These are phyloP conservation scores for Cenchrus americanus DNA, from an alignment of 176 grass and related monocot species.

Conservation along the genomic window DNA sequence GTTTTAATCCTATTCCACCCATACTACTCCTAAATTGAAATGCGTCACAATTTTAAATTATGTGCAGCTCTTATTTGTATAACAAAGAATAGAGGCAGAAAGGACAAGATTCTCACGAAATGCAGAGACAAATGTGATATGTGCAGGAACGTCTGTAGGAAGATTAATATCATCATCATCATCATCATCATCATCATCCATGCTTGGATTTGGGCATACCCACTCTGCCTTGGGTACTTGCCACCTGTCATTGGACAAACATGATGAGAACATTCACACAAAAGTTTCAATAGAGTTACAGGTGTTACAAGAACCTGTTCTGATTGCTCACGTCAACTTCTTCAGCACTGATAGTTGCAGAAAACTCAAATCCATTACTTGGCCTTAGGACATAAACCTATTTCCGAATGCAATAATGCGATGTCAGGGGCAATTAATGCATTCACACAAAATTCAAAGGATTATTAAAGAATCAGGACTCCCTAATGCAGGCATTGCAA, in stretches of 20 bases:
- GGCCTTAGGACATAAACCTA: conserved; percentile 23
- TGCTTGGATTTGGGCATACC: background rate
- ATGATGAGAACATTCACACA: background rate
- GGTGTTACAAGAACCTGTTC: conserved; percentile 25
- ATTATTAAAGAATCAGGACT: background rate
- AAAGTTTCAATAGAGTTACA: background rate
- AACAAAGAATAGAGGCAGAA: background rate
- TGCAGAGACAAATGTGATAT: background rate
- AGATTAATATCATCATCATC: too few species aligned
- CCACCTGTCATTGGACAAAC: conserved; percentile 20
- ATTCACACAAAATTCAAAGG: background rate
- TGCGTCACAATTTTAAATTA: too few species aligned
- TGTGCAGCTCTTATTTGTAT: background rate
- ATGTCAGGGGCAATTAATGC: background rate
- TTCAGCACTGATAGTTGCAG: conserved; percentile 15
- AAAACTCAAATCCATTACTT: conserved; percentile 1
- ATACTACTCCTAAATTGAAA: background rate
- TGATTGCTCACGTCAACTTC: background rate
- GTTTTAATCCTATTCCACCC: too few species aligned
- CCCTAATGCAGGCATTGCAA: background rate
- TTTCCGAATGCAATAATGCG: background rate
- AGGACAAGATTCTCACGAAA: background rate
- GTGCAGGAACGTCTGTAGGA: too few species aligned
- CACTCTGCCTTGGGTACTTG: conserved; percentile 7
- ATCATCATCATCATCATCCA: background rate